Evolutionary conservation across 306 rosid species (phyloP).

Genomic region (Astragalus glycyphyllos): DNA sequence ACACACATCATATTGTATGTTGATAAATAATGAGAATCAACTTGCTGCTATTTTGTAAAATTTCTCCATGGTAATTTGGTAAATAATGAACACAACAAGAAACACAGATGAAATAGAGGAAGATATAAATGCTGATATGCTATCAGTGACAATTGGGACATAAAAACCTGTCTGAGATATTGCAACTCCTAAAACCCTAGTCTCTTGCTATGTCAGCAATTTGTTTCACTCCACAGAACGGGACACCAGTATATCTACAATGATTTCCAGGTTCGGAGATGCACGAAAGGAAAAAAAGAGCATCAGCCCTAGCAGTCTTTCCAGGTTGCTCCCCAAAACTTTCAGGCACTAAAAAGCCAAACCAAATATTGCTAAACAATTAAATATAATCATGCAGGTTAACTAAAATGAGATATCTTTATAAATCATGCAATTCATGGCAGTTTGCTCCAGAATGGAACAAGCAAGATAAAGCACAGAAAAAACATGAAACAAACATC

Average conservation of each 20-base stretch:
- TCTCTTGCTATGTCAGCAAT: conserved; percentile 25
- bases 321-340: conserved; percentile 25
- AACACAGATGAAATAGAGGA: not conserved
- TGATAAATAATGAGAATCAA: conserved; percentile 28
- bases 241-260: conserved; percentile 22
- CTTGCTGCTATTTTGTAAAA: conserved; percentile 19
- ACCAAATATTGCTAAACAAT: conserved; percentile 11
- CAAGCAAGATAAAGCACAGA: conserved; percentile 29
- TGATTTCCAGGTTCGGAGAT: conserved; percentile 9
- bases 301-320: conserved; percentile 25
- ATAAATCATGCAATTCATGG: conserved; percentile 42
- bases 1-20: not conserved
- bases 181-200: conserved; percentile 25
- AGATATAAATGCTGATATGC: conserved; percentile 18
- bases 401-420: conserved; percentile 34
- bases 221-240: conserved; percentile 5
- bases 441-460: conserved; percentile 41
- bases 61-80: conserved; percentile 18
- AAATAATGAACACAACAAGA: conserved; percentile 24
- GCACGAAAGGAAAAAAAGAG: conserved; percentile 25
- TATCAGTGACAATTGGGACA: conserved; percentile 21
- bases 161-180: conserved; percentile 20
- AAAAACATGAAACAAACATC: conserved; percentile 37
- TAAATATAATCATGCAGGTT: conserved; percentile 20
- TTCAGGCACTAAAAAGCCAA: conserved; percentile 21